Percentiles rank a stretch among this genome's conserved stretches.
Evolutionary conservation across 23 red algal genomes (phyloP).

Genomic region (Rhodosorus marinus): DNA sequence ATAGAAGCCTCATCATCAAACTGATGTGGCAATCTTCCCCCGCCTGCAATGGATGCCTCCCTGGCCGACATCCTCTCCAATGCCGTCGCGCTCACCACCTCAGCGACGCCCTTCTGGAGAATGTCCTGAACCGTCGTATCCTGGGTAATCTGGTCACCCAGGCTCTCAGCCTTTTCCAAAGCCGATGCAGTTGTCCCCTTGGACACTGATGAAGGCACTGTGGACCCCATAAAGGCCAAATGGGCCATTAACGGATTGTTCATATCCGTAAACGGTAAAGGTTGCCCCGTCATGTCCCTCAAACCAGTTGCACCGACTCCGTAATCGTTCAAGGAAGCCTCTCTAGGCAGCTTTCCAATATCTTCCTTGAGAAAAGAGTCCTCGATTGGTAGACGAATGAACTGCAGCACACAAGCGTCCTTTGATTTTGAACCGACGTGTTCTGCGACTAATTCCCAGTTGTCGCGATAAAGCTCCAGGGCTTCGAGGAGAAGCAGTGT

Average conservation of each 20-base stretch:
- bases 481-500: slow-evolving; percentile 70
- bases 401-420: slow-evolving; percentile 83
- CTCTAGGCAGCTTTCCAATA: slow-evolving; percentile 1
- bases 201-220: slow-evolving; percentile 68
- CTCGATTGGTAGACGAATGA: slow-evolving; percentile 86
- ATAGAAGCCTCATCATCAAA: slow-evolving; percentile 12
- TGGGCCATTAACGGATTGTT: slow-evolving; percentile 81
- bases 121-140: background rate
- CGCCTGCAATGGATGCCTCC: too few species aligned
- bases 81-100: background rate
- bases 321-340: slow-evolving; percentile 1
- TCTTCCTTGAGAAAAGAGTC: slow-evolving; percentile 77
- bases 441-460: slow-evolving; percentile 85
- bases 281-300: slow-evolving; percentile 1
- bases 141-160: background rate
- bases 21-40: too few species aligned
- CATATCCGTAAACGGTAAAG: slow-evolving; percentile 54
- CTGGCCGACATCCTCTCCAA: too few species aligned
- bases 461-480: slow-evolving; percentile 73
- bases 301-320: slow-evolving; percentile 1
- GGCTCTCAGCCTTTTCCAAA: background rate
- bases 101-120: background rate
- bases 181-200: slow-evolving; percentile 76
- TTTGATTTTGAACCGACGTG: slow-evolving; percentile 72
- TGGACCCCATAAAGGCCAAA: slow-evolving; percentile 68